phyloP scores from a whole-genome alignment of 257 asterid genomes.

The Gentiana macrophylla region DNA sequence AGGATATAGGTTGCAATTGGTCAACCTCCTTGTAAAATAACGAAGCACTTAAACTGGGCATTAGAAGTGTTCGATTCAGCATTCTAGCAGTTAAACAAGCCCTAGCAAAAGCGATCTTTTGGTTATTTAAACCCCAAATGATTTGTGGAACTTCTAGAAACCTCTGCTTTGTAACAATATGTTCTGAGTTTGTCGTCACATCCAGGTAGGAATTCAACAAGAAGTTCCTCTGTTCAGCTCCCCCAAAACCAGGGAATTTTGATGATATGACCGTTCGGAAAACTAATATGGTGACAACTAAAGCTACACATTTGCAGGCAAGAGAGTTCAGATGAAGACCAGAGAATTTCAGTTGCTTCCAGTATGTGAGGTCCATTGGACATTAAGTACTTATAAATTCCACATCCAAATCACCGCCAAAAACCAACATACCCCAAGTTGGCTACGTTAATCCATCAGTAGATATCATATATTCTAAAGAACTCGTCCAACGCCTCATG shows the following conservation, averaged over 20 bases:
- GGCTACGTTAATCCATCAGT: conserved; percentile 2
- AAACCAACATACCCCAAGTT: not conserved
- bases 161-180: conserved; percentile 15
- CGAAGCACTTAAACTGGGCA: conserved; percentile 92
- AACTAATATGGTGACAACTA: conserved; percentile 35
- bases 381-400: conserved; percentile 16
- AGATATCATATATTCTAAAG: not conserved
- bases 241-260: conserved; percentile 24
- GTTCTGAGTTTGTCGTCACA: conserved; percentile 1
- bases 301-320: conserved; percentile 46
- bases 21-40: conserved; percentile 80
- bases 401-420: not conserved
- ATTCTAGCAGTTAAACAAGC: conserved; percentile 75
- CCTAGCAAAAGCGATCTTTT: conserved; percentile 80
- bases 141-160: conserved; percentile 81
- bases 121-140: conserved; percentile 86
- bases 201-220: conserved; percentile 12
- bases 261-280: conserved; percentile 34
- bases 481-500: not conserved
- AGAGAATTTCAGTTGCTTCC: conserved; percentile 46
- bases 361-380: conserved; percentile 38
- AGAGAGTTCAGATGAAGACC: conserved; percentile 38
- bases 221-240: conserved; percentile 21
- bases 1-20: conserved; percentile 56
- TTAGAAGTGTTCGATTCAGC: conserved; percentile 61